Conservation (phyloP, 1,139 yeast genomes). For the Saccharomyces pastorianus region DNA sequence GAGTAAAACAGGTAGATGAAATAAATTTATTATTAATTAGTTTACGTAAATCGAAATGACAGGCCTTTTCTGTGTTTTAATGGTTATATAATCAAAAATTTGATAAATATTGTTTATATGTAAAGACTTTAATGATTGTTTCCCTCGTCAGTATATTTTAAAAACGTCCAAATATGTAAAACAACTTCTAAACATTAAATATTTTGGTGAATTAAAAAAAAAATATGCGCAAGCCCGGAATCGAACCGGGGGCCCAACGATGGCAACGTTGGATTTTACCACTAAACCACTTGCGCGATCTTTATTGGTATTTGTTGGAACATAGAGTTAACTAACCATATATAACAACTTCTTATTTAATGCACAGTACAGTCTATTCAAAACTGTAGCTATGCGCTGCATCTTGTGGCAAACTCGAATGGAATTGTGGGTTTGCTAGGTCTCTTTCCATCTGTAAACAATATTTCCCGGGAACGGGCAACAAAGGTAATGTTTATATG, state of each 20-base stretch:
- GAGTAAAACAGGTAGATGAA: no score
- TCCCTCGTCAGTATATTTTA: not conserved
- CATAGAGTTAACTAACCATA: no score
- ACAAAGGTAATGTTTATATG: not conserved
- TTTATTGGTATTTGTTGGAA: no score
- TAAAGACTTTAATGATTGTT: not conserved
- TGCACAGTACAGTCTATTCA: no score
- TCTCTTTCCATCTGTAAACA: not conserved
- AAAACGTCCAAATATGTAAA: not conserved
- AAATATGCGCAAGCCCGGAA: not conserved
- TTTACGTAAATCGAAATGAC: no score
- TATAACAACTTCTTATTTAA: no score
- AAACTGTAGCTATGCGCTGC: no score
- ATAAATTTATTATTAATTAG: no score
- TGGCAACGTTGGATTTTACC: constrained; percentile 1
- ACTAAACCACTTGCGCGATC: not conserved
- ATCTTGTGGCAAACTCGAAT: not conserved
- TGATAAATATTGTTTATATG: not conserved
- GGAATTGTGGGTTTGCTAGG: no score
- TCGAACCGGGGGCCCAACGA: constrained; percentile 1
- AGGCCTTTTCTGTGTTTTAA: not conserved
- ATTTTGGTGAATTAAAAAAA: not conserved
- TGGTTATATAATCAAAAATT: no score
- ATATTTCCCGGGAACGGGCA: no score
- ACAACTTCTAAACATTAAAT: not conserved